Evolutionary conservation across 306 rosid genomes (phyloP).

Genomic region (Acacia acuminata): DNA sequence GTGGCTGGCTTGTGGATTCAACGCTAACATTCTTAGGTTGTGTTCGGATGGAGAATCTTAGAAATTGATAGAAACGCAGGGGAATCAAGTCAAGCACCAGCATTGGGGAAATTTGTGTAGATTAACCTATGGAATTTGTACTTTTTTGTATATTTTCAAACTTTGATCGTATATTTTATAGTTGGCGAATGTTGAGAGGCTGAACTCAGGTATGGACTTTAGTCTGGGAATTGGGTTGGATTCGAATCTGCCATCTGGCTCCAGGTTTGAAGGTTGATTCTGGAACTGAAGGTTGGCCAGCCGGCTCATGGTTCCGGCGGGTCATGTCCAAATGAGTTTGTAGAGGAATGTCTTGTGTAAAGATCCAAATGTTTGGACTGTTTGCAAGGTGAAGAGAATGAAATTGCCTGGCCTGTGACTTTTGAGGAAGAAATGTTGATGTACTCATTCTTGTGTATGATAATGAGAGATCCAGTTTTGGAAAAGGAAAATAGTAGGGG

Average conservation of each 20-base stretch:
- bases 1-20: not conserved
- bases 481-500: too few species aligned
- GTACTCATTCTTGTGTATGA: too few species aligned
- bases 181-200: not conserved
- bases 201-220: not conserved
- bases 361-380: too few species aligned
- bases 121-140: not conserved
- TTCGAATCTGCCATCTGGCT: not conserved
- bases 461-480: too few species aligned
- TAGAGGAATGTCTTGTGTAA: too few species aligned
- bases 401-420: too few species aligned
- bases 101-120: not conserved
- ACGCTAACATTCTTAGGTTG: not conserved
- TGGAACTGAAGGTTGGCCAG: not conserved
- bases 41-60: slow-evolving; percentile 6
- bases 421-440: too few species aligned
- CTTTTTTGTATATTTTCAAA: not conserved
- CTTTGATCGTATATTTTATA: not conserved
- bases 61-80: not conserved
- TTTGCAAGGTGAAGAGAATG: too few species aligned
- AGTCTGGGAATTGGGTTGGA: not conserved
- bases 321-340: not conserved
- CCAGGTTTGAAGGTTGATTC: not conserved
- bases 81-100: slow-evolving; percentile 6
- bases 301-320: not conserved